Evolutionary conservation across 768 basidiomycete species (phyloP).

Genomic region (Naganishia friedmannii): DNA sequence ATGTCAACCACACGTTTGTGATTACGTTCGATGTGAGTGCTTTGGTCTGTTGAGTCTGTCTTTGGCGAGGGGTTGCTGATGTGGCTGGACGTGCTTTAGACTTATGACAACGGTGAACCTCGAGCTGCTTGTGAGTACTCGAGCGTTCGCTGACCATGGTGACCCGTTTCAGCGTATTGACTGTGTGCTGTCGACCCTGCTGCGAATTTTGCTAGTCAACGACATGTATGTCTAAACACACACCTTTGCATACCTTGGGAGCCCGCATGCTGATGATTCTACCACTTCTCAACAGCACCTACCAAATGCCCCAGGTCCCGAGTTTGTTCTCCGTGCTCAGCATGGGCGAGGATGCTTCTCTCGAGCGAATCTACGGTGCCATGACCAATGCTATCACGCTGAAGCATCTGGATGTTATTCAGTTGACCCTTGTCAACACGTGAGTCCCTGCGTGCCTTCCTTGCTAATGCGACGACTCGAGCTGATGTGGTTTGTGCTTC

Average conservation of each 20-base stretch:
- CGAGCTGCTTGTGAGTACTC: conserved; percentile 49
- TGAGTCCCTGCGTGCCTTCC: conserved; percentile 6
- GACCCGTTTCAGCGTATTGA: background rate
- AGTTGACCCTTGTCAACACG: conserved; percentile 61
- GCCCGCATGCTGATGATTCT: no score
- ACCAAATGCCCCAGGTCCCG: conserved; percentile 61
- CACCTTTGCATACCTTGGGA: no score
- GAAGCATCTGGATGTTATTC: conserved; percentile 69
- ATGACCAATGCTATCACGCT: conserved; percentile 66
- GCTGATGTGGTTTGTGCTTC: no score
- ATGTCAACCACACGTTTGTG: conserved; percentile 64
- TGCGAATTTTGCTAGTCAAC: conserved; percentile 34
- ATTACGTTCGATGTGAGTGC: conserved; percentile 63
- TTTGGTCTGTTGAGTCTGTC: no score
- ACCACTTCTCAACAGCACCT: no score
- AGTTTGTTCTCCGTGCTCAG: conserved; percentile 71
- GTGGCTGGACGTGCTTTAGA: conserved; percentile 45
- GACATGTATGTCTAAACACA: conserved; percentile 35
- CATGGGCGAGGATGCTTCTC: conserved; percentile 63
- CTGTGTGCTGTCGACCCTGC: background rate
- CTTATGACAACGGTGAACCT: conserved; percentile 57
- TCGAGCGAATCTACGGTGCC: conserved; percentile 71
- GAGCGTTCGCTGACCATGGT: background rate
- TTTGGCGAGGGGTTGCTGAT: background rate
- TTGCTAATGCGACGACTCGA: no score